phyloP scores from a whole-genome alignment of 768 basidiomycete species.

The Suillus subaureus region DNA sequence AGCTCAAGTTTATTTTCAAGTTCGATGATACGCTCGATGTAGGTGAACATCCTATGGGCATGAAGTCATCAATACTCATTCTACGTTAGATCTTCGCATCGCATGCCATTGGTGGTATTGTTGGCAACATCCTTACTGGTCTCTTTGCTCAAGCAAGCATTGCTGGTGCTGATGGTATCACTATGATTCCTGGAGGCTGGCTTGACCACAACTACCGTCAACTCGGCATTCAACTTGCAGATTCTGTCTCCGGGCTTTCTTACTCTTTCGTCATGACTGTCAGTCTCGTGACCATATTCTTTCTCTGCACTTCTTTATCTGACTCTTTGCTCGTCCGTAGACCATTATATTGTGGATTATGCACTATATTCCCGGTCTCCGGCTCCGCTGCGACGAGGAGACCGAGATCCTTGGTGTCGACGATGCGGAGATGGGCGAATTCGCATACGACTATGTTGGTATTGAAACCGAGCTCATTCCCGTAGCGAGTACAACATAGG shows the following conservation, averaged over 20 bases:
- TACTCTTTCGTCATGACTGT: slow-evolving; percentile 82
- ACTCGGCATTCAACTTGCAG: slow-evolving; percentile 84
- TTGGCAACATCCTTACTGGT: slow-evolving; percentile 84
- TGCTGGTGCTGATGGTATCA: slow-evolving; percentile 77
- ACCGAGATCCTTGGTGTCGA: slow-evolving; percentile 85
- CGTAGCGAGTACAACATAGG: slow-evolving; percentile 32
- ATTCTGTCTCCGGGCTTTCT: slow-evolving; percentile 61
- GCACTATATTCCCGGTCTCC: slow-evolving; percentile 82
- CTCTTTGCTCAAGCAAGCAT: slow-evolving; percentile 84
- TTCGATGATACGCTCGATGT: slow-evolving; percentile 86
- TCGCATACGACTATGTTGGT: slow-evolving; percentile 85
- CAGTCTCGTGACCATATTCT: slow-evolving; percentile 26
- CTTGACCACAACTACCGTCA: slow-evolving; percentile 81
- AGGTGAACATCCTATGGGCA: slow-evolving; percentile 21
- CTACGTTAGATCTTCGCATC: slow-evolving; percentile 80
- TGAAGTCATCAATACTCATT: neutral
- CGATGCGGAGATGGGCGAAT: slow-evolving; percentile 89
- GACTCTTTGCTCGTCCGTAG: slow-evolving; percentile 31
- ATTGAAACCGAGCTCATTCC: slow-evolving; percentile 54
- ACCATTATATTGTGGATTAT: slow-evolving; percentile 86
- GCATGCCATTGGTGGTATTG: slow-evolving; percentile 75
- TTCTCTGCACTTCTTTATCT: neutral
- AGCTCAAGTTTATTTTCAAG: slow-evolving; percentile 80
- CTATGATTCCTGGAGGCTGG: slow-evolving; percentile 80
- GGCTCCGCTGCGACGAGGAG: slow-evolving; percentile 67